Conservation (phyloP, 1,284 basidiomycete species). For the Pseudozyma hubeiensis region DNA sequence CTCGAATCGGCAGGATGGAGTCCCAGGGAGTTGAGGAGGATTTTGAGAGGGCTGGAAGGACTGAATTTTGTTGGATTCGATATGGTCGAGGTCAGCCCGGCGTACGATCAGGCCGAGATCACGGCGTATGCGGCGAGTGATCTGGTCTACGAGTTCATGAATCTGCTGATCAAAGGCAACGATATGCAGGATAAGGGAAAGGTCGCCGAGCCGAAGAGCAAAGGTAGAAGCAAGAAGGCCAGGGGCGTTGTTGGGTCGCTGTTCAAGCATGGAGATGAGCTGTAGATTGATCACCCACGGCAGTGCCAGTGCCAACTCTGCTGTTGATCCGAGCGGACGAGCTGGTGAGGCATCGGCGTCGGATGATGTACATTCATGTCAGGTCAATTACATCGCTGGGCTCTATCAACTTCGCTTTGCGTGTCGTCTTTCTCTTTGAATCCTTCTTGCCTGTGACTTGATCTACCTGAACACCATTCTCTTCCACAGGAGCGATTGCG, state of each 20-base stretch:
- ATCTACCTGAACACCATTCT: neutral
- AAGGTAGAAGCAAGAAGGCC: slow-evolving; percentile 14
- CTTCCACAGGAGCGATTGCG: neutral
- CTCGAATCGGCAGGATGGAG: slow-evolving; percentile 55
- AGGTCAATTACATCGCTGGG: slow-evolving; percentile 28
- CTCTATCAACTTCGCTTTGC: slow-evolving; percentile 8
- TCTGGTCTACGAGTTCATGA: slow-evolving; percentile 57
- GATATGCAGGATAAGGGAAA: slow-evolving; percentile 17
- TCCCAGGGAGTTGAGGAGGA: slow-evolving; percentile 50
- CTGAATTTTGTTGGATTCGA: slow-evolving; percentile 61
- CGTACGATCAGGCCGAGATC: slow-evolving; percentile 57
- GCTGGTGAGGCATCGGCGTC: neutral
- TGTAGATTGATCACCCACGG: neutral
- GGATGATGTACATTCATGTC: slow-evolving; percentile 13
- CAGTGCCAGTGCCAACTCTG: neutral
- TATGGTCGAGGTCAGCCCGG: slow-evolving; percentile 55
- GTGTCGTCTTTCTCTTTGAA: slow-evolving; percentile 8
- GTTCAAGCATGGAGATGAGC: slow-evolving; percentile 30
- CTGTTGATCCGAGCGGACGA: no score
- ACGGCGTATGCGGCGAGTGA: slow-evolving; percentile 57
- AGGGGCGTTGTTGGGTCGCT: slow-evolving; percentile 16
- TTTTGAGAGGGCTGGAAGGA: slow-evolving; percentile 50
- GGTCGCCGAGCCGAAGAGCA: slow-evolving; percentile 28
- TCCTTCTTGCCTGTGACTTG: neutral
- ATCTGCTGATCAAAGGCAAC: slow-evolving; percentile 30